Percentiles rank a stretch among this genome's conserved stretches.
phyloP scores from a whole-genome alignment of 2,329 filamentous ascomycete species.

The Paraphoma chrysanthemicola region DNA sequence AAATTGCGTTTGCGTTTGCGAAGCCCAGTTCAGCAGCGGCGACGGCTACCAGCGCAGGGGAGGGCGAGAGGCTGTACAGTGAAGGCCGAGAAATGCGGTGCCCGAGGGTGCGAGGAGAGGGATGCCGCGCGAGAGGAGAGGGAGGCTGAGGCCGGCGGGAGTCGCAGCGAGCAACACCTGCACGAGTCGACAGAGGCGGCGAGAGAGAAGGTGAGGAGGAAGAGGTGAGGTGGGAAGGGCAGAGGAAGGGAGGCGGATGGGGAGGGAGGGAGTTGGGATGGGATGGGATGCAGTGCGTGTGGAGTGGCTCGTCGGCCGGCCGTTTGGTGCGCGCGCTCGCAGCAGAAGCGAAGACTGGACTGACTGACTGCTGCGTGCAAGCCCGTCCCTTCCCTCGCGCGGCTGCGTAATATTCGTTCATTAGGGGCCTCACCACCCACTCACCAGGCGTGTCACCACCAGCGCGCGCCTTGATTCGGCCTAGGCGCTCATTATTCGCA shows the following conservation, averaged over 20 bases:
- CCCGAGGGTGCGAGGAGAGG: conserved; percentile 12
- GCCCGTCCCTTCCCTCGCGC: conserved; percentile 3
- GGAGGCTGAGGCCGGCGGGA: conserved; percentile 22
- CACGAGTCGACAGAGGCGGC: conserved; percentile 5
- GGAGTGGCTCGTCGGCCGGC: conserved; percentile 13
- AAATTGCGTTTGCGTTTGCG: no score
- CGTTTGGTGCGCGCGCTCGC: conserved; percentile 8
- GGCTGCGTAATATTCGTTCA: conserved; percentile 28
- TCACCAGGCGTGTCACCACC: conserved; percentile 23
- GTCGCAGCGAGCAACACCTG: conserved; percentile 29
- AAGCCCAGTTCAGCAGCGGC: neutral
- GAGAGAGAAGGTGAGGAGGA: conserved; percentile 12
- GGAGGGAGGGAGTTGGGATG: conserved; percentile 12
- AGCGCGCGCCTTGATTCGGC: conserved; percentile 24
- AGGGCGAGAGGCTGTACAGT: conserved; percentile 9
- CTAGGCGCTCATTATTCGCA: conserved; percentile 24
- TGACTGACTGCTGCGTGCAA: no score
- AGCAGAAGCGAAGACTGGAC: neutral
- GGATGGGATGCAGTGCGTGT: conserved; percentile 11
- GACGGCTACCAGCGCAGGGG: neutral
- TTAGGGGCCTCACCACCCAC: conserved; percentile 20
- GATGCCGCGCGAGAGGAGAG: conserved; percentile 15
- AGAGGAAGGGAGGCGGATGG: no score
- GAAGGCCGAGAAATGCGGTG: no score
- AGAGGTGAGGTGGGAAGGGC: conserved; percentile 6